Conservation (phyloP, 129 eudicot genomes). For the Arctium lappa region DNA sequence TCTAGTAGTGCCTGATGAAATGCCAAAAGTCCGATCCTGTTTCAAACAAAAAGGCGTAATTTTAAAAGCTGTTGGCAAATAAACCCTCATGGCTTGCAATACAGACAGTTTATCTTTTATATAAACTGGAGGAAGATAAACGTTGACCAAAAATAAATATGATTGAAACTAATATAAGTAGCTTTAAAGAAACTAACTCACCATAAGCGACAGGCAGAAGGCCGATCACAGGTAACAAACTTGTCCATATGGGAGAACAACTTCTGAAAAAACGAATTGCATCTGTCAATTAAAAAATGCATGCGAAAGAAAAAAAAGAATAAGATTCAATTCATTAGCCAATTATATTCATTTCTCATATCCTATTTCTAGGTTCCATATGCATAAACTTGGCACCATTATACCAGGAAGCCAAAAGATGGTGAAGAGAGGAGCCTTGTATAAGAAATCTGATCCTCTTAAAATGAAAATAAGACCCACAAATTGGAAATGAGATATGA, state of each 20-base stretch:
- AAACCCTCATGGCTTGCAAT: background rate
- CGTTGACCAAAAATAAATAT: background rate
- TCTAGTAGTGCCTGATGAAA: conserved; percentile 68
- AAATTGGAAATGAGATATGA: background rate
- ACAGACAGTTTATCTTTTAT: background rate
- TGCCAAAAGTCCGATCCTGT: conserved; percentile 82
- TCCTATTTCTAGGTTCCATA: background rate
- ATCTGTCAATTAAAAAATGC: background rate
- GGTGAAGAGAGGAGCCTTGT: no score
- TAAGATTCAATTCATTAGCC: background rate
- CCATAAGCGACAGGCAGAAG: conserved; percentile 67
- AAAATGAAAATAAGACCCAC: background rate
- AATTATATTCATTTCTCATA: background rate
- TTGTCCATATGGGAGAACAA: conserved; percentile 66
- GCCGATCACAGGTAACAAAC: conserved; percentile 74
- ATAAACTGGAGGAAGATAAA: background rate
- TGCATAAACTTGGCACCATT: background rate
- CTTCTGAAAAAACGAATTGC: conserved; percentile 44
- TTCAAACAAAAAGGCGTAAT: background rate
- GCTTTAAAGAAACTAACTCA: conserved; percentile 34
- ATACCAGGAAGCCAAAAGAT: no score
- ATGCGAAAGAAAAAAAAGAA: background rate
- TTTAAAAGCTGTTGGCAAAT: background rate
- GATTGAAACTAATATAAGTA: background rate
- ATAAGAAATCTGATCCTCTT: background rate